A percentile compares a stretch with the other conserved stretches of the same genome.
Conservation (phyloP, 2,329 filamentous ascomycete species). For the Gnomoniopsis smithogilvyi region DNA sequence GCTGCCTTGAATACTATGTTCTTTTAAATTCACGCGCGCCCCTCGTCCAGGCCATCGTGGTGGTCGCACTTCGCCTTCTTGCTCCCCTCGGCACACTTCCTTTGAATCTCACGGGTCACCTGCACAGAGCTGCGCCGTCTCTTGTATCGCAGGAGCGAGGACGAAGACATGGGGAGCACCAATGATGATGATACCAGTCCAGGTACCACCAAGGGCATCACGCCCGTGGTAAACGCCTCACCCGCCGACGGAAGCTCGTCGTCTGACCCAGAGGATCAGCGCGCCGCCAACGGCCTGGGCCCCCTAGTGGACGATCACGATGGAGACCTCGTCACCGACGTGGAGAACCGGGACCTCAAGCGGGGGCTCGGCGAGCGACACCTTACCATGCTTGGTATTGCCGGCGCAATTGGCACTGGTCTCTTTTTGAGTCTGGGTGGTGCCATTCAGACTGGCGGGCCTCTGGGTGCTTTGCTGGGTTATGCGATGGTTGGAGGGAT, state of each 20-base stretch:
- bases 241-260: background rate
- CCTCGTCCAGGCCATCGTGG: background rate
- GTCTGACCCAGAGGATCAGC: background rate
- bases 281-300: background rate
- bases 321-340: constrained; percentile 42
- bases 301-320: constrained; percentile 23
- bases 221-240: constrained; percentile 4
- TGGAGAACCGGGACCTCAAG: constrained; percentile 47
- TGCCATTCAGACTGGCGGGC: constrained; percentile 49
- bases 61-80: background rate
- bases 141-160: no score
- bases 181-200: constrained; percentile 1
- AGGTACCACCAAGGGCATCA: constrained; percentile 2
- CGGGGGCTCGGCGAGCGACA: constrained; percentile 52
- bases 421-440: constrained; percentile 57
- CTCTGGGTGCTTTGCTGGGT: constrained; percentile 44
- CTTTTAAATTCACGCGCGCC: no score
- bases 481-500: constrained; percentile 56
- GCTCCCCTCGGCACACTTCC: background rate
- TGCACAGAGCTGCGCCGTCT: background rate
- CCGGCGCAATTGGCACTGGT: constrained; percentile 59
- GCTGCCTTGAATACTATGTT: background rate
- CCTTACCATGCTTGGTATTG: constrained; percentile 61
- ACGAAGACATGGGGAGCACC: constrained; percentile 7
- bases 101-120: background rate